phyloP scores from a whole-genome alignment of 164 flowering plant genomes.

The Nymphaea colorata region DNA sequence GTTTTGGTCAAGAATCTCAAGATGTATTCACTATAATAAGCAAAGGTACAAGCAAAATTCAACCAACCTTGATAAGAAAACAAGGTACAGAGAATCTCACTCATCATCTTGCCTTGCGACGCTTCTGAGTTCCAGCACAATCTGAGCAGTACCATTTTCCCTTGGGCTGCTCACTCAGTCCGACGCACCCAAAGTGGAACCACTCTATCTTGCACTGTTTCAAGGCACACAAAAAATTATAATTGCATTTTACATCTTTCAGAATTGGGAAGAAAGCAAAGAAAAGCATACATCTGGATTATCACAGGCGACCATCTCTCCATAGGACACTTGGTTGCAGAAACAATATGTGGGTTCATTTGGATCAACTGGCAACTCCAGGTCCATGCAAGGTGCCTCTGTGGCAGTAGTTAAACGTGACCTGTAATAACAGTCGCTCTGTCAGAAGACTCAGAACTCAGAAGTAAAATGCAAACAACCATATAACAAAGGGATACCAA shows the following conservation, averaged over 20 bases:
- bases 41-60: not conserved
- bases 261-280: not conserved
- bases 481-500: too few species aligned
- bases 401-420: constrained; percentile 33
- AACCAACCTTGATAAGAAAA: not conserved
- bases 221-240: constrained; percentile 1
- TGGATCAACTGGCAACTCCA: constrained; percentile 96
- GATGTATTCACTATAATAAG: too few species aligned
- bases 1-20: too few species aligned
- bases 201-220: constrained; percentile 91
- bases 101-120: constrained; percentile 31
- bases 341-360: constrained; percentile 95
- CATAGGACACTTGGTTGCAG: constrained; percentile 96
- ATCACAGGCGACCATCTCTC: constrained; percentile 98
- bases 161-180: constrained; percentile 70
- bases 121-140: constrained; percentile 37
- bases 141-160: constrained; percentile 94
- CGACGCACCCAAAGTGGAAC: constrained; percentile 97
- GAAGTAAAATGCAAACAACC: too few species aligned
- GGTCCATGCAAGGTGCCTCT: constrained; percentile 57
- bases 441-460: not conserved
- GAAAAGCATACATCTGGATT: constrained; percentile 51
- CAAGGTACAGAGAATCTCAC: not conserved
- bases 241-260: constrained; percentile 5
- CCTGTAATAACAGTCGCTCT: constrained; percentile 20